These are phyloP conservation scores for Phragmites australis DNA, from an alignment of 176 grass and related monocot genomes.

Conservation along the genomic window DNA sequence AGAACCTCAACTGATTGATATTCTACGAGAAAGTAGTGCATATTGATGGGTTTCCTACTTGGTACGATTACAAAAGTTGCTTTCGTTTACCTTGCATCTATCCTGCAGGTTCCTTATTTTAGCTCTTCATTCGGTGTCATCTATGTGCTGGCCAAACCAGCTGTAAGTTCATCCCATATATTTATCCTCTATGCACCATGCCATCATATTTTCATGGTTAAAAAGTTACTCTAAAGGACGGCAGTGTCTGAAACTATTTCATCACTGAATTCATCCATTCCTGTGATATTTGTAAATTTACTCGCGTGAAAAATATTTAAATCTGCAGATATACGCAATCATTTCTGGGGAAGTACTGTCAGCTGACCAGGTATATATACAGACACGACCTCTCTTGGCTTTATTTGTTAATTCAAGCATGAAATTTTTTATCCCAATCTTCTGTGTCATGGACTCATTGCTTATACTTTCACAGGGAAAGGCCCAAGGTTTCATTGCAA, in stretches of 20 bases:
- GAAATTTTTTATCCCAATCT: neutral
- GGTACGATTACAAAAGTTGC: neutral
- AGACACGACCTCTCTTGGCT: neutral
- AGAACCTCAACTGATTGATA: neutral
- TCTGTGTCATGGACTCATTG: neutral
- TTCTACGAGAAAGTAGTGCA: neutral
- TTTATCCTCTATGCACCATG: too few relatives aligned
- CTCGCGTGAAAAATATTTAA: neutral
- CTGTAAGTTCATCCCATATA: conserved; percentile 55
- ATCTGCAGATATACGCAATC: conserved; percentile 66
- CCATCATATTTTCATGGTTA: too few relatives aligned
- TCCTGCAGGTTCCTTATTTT: conserved; percentile 76
- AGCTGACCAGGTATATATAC: conserved; percentile 58
- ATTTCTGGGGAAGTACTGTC: conserved; percentile 65
- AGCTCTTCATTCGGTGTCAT: conserved; percentile 86
- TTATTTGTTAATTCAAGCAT: neutral
- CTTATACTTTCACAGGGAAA: conserved; percentile 56
- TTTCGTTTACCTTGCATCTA: neutral
- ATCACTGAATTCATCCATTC: neutral
- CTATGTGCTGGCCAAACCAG: conserved; percentile 74
- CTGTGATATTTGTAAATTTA: neutral
- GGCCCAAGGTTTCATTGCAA: conserved; percentile 67
- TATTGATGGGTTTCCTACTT: too few relatives aligned
- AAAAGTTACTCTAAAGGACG: too few relatives aligned
- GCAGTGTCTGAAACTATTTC: neutral